These are phyloP conservation scores for Casuarina cunninghamiana DNA, from an alignment of 306 rosid species.

Conservation along the genomic window DNA sequence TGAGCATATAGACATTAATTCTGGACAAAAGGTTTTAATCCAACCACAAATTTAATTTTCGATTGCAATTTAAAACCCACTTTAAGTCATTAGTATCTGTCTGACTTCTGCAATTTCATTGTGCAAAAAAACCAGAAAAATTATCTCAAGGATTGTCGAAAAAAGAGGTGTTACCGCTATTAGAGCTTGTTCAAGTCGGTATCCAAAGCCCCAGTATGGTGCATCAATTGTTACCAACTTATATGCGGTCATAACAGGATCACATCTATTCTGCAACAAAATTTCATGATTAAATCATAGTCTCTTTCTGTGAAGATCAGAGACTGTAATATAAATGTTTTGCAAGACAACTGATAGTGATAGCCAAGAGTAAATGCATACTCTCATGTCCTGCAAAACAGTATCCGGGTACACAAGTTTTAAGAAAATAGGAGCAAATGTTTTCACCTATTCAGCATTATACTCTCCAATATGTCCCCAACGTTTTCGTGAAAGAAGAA, in stretches of 20 bases:
- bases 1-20: neutral
- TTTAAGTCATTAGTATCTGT: neutral
- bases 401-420: no score
- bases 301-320: neutral
- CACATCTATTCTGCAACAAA: slow-evolving; percentile 27
- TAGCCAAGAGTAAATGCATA: neutral
- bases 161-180: slow-evolving; percentile 31
- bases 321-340: neutral
- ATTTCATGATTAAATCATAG: neutral
- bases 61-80: neutral
- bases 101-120: neutral
- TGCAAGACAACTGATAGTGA: neutral
- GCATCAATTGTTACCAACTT: slow-evolving; percentile 51
- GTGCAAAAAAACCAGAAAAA: neutral
- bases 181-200: slow-evolving; percentile 43
- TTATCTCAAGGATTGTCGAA: neutral
- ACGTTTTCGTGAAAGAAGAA: neutral
- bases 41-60: neutral
- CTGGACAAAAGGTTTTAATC: neutral
- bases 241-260: slow-evolving; percentile 54
- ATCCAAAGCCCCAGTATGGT: slow-evolving; percentile 56
- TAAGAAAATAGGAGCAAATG: no score
- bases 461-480: no score
- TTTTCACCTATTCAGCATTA: no score
- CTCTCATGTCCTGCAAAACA: no score